phyloP scores from a whole-genome alignment of 2,329 filamentous ascomycete genomes.

The Colletotrichum sp. region DNA sequence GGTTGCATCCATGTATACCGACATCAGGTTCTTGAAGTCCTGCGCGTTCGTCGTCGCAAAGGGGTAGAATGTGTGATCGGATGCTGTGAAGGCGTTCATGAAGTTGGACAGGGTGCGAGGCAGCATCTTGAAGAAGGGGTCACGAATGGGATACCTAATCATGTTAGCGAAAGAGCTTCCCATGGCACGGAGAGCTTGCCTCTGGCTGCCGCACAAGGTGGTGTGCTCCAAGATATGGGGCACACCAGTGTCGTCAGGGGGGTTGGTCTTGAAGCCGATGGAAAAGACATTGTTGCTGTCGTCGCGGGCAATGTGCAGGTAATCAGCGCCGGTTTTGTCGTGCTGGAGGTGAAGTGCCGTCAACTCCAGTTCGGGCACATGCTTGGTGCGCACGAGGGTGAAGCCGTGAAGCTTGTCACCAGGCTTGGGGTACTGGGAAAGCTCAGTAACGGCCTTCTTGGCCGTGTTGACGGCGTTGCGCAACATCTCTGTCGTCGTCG shows the following conservation, averaged over 20 bases:
- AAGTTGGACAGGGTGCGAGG: conserved; percentile 98
- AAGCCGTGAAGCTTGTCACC: conserved; percentile 94
- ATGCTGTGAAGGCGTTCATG: conserved; percentile 98
- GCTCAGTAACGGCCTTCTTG: conserved; percentile 73
- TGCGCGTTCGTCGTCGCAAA: conserved; percentile 96
- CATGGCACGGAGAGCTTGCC: conserved; percentile 57
- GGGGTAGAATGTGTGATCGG: conserved; percentile 96
- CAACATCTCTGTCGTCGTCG: conserved; percentile 46
- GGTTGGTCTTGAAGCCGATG: conserved; percentile 99
- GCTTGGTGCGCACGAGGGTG: conserved; percentile 85
- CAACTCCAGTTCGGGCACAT: conserved; percentile 92
- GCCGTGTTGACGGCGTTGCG: conserved; percentile 54
- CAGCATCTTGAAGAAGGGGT: conserved; percentile 99
- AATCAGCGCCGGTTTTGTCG: conserved; percentile 94
- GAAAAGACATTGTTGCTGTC: conserved; percentile 99
- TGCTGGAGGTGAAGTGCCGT: conserved; percentile 91
- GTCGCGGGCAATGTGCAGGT: conserved; percentile 91
- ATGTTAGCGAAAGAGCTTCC: not conserved
- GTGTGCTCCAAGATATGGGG: conserved; percentile 98
- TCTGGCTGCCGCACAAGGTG: conserved; percentile 92
- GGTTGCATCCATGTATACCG: conserved; percentile 95
- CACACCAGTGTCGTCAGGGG: conserved; percentile 92
- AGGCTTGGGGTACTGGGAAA: conserved; percentile 76
- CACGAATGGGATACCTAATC: conserved; percentile 87
- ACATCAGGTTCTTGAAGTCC: conserved; percentile 95